Evolutionary conservation across 768 basidiomycete genomes (phyloP).

Genomic region (Leucosporidium yakuticum): DNA sequence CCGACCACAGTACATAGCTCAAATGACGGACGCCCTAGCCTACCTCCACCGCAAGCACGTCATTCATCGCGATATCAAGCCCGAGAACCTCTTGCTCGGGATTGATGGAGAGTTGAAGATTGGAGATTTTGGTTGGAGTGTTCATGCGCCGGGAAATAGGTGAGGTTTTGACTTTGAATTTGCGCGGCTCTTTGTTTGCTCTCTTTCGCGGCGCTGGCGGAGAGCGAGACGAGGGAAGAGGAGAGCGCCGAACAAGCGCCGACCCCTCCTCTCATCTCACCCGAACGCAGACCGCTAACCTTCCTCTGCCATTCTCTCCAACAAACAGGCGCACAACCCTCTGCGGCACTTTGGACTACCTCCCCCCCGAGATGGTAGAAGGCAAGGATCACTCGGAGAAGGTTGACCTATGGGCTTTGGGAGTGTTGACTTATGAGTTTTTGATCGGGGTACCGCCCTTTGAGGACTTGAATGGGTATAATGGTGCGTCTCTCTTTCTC

Average conservation of each 20-base stretch:
- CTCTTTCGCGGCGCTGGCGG: too few species aligned
- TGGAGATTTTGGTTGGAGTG: slow-evolving; percentile 97
- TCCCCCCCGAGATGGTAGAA: slow-evolving; percentile 98
- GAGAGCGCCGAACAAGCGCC: too few species aligned
- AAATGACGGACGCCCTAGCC: slow-evolving; percentile 91
- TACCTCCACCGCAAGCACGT: slow-evolving; percentile 95
- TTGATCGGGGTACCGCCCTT: slow-evolving; percentile 77
- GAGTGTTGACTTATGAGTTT: slow-evolving; percentile 95
- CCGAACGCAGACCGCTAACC: neutral
- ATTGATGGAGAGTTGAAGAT: slow-evolving; percentile 97
- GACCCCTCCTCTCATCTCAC: neutral
- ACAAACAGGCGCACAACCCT: slow-evolving; percentile 62
- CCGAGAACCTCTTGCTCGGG: slow-evolving; percentile 89
- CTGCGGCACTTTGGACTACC: slow-evolving; percentile 92
- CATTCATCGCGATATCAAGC: slow-evolving; percentile 98
- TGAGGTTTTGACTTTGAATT: slow-evolving; percentile 12
- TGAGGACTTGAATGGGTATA: slow-evolving; percentile 72
- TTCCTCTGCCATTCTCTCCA: neutral
- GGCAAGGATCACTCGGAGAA: slow-evolving; percentile 78
- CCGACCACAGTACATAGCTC: slow-evolving; percentile 72
- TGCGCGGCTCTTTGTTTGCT: neutral
- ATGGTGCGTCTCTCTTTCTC: slow-evolving; percentile 51
- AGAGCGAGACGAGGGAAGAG: too few species aligned
- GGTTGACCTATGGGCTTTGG: slow-evolving; percentile 94
- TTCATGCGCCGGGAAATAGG: slow-evolving; percentile 87